These are phyloP conservation scores for Primulina huaijiensis DNA, from an alignment of 257 asterid genomes.

Conservation along the genomic window DNA sequence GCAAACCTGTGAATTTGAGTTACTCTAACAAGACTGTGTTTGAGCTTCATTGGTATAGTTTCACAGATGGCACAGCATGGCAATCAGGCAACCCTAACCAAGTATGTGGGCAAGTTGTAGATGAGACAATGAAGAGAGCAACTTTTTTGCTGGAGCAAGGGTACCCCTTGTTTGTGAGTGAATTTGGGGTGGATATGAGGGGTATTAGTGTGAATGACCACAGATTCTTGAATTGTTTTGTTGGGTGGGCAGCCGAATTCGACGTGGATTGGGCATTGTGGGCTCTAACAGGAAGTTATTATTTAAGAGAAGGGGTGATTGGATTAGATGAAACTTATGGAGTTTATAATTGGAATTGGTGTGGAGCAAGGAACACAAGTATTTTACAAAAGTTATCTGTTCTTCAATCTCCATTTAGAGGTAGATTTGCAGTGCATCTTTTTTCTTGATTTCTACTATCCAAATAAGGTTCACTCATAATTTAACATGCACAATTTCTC, in stretches of 20 bases:
- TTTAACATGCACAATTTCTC: too few species aligned
- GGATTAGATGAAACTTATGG: constrained; percentile 77
- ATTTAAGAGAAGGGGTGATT: constrained; percentile 58
- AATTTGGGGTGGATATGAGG: constrained; percentile 78
- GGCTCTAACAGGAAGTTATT: constrained; percentile 85
- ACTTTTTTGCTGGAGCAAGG: constrained; percentile 73
- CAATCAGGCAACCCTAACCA: constrained; percentile 60
- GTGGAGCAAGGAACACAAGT: constrained; percentile 53
- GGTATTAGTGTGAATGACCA: constrained; percentile 83
- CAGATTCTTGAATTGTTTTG: constrained; percentile 71
- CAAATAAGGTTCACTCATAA: too few species aligned
- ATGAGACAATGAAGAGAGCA: constrained; percentile 41
- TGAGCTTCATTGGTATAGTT: constrained; percentile 89
- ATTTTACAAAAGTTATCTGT: constrained; percentile 55
- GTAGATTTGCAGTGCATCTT: constrained; percentile 27
- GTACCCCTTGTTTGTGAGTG: constrained; percentile 86
- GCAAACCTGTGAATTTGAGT: constrained; percentile 44
- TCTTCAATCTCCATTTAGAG: constrained; percentile 71
- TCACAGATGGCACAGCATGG: constrained; percentile 74
- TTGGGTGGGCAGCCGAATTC: constrained; percentile 85
- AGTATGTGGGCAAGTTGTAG: constrained; percentile 65
- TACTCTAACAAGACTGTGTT: constrained; percentile 63
- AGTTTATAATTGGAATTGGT: constrained; percentile 78
- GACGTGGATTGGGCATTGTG: constrained; percentile 92
- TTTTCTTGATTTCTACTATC: background rate